phyloP scores from a whole-genome alignment of 2,329 filamentous ascomycete genomes.

The Huntiella abstrusa region DNA sequence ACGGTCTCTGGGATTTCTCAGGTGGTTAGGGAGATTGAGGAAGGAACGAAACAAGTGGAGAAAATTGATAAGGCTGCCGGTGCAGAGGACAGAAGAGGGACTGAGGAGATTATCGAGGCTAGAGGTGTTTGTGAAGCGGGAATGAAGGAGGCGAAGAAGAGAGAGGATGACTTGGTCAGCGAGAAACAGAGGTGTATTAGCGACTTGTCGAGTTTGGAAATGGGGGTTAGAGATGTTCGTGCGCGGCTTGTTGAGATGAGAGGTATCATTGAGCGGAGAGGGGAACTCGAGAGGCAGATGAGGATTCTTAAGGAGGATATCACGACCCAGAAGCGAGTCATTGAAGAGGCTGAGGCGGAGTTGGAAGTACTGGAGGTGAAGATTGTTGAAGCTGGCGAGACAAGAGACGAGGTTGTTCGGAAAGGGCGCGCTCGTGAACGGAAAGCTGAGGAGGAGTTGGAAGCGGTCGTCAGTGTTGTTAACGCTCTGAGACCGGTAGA shows the following conservation, averaged over 20 bases:
- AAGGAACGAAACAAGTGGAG: slow-evolving; percentile 54
- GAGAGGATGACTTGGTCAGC: slow-evolving; percentile 42
- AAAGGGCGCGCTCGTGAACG: slow-evolving; percentile 56
- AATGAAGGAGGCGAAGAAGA: slow-evolving; percentile 42
- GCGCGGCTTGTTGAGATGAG: slow-evolving; percentile 52
- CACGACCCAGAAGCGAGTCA: slow-evolving; percentile 46
- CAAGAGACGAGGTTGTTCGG: slow-evolving; percentile 57
- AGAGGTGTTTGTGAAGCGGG: slow-evolving; percentile 49
- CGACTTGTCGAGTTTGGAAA: slow-evolving; percentile 50
- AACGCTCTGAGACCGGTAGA: slow-evolving; percentile 61
- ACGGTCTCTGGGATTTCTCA: slow-evolving; percentile 60
- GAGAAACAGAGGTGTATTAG: slow-evolving; percentile 57
- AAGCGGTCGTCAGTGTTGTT: slow-evolving; percentile 52
- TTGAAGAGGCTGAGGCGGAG: slow-evolving; percentile 52
- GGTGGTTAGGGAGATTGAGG: slow-evolving; percentile 50
- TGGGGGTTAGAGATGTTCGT: slow-evolving; percentile 56
- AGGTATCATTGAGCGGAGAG: slow-evolving; percentile 67
- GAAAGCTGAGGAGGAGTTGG: slow-evolving; percentile 49
- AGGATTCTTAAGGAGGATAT: slow-evolving; percentile 53
- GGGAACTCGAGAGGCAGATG: slow-evolving; percentile 49
- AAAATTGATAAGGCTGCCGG: slow-evolving; percentile 43
- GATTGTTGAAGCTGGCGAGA: slow-evolving; percentile 54
- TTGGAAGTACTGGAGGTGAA: slow-evolving; percentile 57
- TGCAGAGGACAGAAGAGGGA: slow-evolving; percentile 21
- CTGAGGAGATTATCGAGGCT: slow-evolving; percentile 70